phyloP scores from a whole-genome alignment of 495 filamentous ascomycete species.

The Tetracladium marchalianum region DNA sequence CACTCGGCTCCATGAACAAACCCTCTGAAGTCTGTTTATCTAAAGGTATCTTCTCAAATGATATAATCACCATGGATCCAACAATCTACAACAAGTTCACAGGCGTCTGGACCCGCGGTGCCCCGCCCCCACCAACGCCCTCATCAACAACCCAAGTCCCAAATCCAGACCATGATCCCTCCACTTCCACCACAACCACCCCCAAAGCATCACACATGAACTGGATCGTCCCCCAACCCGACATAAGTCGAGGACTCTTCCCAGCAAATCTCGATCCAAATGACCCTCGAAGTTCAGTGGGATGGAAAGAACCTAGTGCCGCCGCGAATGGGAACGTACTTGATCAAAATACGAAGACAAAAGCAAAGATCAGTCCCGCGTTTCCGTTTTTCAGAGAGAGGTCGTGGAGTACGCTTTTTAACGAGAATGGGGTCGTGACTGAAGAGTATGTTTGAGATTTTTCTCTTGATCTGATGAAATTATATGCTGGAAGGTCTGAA shows the following conservation, averaged over 20 bases:
- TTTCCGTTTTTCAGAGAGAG: background rate
- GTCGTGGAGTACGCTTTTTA: background rate
- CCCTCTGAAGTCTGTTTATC: no score
- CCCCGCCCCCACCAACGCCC: no score
- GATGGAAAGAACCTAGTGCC: slow-evolving; percentile 4
- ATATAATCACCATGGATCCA: slow-evolving; percentile 2
- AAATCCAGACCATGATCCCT: background rate
- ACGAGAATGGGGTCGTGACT: slow-evolving; percentile 2
- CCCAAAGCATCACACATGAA: slow-evolving; percentile 1
- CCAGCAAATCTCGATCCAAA: background rate
- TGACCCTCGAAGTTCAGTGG: slow-evolving; percentile 2
- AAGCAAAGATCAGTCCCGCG: background rate
- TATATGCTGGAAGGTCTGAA: no score
- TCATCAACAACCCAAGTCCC: background rate
- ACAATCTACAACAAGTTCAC: slow-evolving; percentile 1
- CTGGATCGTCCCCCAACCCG: slow-evolving; percentile 8
- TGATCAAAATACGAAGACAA: background rate
- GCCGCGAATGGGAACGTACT: no score
- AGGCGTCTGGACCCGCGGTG: background rate
- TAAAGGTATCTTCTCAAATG: no score
- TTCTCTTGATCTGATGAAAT: background rate
- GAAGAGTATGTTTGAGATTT: slow-evolving; percentile 3
- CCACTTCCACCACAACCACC: background rate
- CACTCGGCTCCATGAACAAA: no score
- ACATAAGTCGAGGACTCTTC: slow-evolving; percentile 6